These are phyloP conservation scores for Epichloe coenophiala DNA, from an alignment of 2,329 filamentous ascomycete species.

Conservation along the genomic window DNA sequence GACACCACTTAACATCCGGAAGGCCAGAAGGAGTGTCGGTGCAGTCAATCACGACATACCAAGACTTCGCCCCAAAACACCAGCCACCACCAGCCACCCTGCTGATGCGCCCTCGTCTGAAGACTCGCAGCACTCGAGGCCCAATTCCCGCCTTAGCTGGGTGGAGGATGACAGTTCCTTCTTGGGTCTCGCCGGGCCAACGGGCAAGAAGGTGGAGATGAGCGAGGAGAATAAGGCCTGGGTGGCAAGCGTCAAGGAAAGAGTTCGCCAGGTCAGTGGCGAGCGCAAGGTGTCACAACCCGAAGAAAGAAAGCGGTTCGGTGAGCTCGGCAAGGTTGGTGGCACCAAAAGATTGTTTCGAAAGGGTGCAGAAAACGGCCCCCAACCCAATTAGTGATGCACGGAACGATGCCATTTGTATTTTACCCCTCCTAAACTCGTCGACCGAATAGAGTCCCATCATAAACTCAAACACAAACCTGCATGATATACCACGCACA, in stretches of 20 bases:
- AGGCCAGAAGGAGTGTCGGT: constrained; percentile 35
- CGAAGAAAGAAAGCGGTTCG: constrained; percentile 36
- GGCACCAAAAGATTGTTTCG: constrained; percentile 60
- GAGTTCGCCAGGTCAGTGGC: constrained; percentile 57
- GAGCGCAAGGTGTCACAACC: constrained; percentile 28
- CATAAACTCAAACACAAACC: too few species aligned
- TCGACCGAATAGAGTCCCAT: too few species aligned
- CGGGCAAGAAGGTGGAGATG: constrained; percentile 48
- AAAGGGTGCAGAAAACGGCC: constrained; percentile 20
- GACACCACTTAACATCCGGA: constrained; percentile 40
- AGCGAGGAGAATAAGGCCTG: constrained; percentile 63
- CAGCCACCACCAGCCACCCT: constrained; percentile 20
- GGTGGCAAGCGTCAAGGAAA: constrained; percentile 74
- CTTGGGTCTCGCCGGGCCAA: constrained; percentile 59
- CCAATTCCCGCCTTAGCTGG: constrained; percentile 42
- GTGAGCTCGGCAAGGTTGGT: constrained; percentile 58
- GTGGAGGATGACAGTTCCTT: constrained; percentile 43
- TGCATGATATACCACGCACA: too few species aligned
- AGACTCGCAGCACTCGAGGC: constrained; percentile 32
- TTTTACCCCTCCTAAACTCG: background rate
- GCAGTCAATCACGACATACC: constrained; percentile 19
- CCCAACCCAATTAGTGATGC: constrained; percentile 11
- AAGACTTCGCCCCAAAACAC: constrained; percentile 28
- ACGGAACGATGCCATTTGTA: background rate
- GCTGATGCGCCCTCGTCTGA: constrained; percentile 31